Percentiles rank a stretch among this genome's conserved stretches.
These are phyloP conservation scores for Coprinopsis strossmayeri DNA, from an alignment of 768 basidiomycete genomes.

Conservation along the genomic window DNA sequence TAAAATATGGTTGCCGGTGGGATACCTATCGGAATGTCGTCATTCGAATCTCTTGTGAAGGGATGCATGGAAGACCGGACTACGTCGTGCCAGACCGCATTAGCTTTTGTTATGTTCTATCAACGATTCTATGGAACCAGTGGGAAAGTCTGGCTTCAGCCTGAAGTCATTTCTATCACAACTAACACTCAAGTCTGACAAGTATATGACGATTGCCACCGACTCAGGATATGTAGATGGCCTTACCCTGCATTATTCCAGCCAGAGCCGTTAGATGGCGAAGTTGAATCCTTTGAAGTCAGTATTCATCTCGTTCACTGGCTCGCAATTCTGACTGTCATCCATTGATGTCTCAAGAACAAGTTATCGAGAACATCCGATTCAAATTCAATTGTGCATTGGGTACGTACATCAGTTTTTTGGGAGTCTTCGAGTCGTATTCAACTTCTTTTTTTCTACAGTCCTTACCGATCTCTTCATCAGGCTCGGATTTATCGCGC, in stretches of 20 bases:
- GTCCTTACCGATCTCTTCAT: slow-evolving; percentile 89
- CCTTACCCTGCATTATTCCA: slow-evolving; percentile 44
- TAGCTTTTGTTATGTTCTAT: too few species aligned
- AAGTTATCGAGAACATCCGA: slow-evolving; percentile 59
- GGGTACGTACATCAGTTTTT: too few species aligned
- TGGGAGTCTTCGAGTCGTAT: too few species aligned
- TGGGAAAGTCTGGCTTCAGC: slow-evolving; percentile 77
- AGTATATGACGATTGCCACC: too few species aligned
- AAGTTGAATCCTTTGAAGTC: slow-evolving; percentile 92
- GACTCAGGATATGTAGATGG: too few species aligned
- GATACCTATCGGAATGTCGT: slow-evolving; percentile 70
- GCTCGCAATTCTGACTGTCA: too few species aligned
- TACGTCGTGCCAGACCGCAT: slow-evolving; percentile 52
- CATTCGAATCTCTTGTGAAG: slow-evolving; percentile 75
- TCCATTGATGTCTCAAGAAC: slow-evolving; percentile 65
- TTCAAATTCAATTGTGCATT: slow-evolving; percentile 95
- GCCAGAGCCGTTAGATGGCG: slow-evolving; percentile 81
- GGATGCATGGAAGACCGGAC: slow-evolving; percentile 87
- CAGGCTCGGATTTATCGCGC: slow-evolving; percentile 77
- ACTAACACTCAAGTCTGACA: neutral
- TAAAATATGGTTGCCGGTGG: slow-evolving; percentile 93
- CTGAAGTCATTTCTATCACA: slow-evolving; percentile 68
- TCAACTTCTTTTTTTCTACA: slow-evolving; percentile 22
- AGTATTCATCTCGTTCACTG: too few species aligned
- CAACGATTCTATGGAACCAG: slow-evolving; percentile 75